Percentiles rank a stretch among this genome's conserved stretches.
phyloP scores from a whole-genome alignment of 192 early-diverging fungal species.

The Gonapodya prolifera region DNA sequence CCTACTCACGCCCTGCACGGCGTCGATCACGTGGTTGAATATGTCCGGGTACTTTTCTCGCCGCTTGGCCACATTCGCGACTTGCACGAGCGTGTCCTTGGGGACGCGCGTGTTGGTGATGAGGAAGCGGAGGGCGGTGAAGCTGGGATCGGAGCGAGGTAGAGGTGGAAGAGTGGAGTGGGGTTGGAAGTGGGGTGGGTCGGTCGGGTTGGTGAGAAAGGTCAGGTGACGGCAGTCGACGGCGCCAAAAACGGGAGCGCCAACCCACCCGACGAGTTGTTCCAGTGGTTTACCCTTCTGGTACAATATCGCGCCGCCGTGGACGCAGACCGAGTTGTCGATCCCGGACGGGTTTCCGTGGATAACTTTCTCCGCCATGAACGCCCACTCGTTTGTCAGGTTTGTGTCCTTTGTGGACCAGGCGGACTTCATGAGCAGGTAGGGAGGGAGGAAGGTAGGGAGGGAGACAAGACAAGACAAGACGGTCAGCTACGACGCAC shows the following conservation, averaged over 20 bases:
- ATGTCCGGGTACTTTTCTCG: slow-evolving; percentile 16
- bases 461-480: too few relatives aligned
- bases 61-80: slow-evolving; percentile 58
- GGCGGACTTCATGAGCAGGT: too few relatives aligned
- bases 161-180: slow-evolving; percentile 23
- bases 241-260: not conserved
- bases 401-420: slow-evolving; percentile 16
- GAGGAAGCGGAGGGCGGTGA: slow-evolving; percentile 35
- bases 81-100: slow-evolving; percentile 75
- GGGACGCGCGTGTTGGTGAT: slow-evolving; percentile 84
- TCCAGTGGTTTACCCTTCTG: slow-evolving; percentile 39
- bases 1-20: not conserved
- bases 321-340: slow-evolving; percentile 83
- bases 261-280: slow-evolving; percentile 31
- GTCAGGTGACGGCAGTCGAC: not conserved
- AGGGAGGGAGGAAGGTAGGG: too few relatives aligned
- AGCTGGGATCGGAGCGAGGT: slow-evolving; percentile 28
- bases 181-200: not conserved
- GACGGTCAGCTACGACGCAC: too few relatives aligned
- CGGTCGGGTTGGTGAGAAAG: not conserved
- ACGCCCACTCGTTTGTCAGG: slow-evolving; percentile 81
- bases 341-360: slow-evolving; percentile 93
- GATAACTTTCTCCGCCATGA: slow-evolving; percentile 81
- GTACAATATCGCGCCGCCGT: slow-evolving; percentile 69
- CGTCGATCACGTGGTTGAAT: not conserved